These are phyloP conservation scores for Pinus taeda DNA, from an alignment of 75 land plant genomes.

Conservation along the genomic window DNA sequence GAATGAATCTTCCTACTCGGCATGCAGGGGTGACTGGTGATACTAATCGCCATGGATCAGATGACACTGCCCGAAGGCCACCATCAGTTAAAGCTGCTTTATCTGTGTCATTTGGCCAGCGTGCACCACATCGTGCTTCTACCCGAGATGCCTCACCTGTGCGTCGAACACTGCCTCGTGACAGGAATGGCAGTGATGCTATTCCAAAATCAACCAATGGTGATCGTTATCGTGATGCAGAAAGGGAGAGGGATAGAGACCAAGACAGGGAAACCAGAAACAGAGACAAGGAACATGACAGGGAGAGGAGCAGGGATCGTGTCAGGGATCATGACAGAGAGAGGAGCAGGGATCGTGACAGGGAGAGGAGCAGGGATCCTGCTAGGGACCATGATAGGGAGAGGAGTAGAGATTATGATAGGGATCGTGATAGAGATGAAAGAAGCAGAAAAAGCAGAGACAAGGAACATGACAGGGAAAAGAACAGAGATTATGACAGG, in stretches of 20 bases:
- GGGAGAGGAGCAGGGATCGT: slow-evolving; percentile 15
- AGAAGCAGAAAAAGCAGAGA: slow-evolving; percentile 23
- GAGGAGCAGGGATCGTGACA: slow-evolving; percentile 24
- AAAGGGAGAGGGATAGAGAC: slow-evolving; percentile 36
- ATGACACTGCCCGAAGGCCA: slow-evolving; percentile 95
- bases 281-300: slow-evolving; percentile 25
- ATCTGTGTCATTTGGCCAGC: slow-evolving; percentile 98
- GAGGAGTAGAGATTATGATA: background rate
- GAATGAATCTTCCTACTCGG: slow-evolving; percentile 80
- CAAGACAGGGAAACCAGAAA: slow-evolving; percentile 22
- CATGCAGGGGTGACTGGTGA: slow-evolving; percentile 86
- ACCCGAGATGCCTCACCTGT: slow-evolving; percentile 98
- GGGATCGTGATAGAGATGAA: slow-evolving; percentile 17
- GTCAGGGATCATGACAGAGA: slow-evolving; percentile 38
- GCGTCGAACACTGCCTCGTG: slow-evolving; percentile 61
- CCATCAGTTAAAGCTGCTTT: slow-evolving; percentile 99
- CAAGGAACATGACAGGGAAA: slow-evolving; percentile 27
- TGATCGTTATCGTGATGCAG: slow-evolving; percentile 49
- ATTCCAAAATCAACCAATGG: slow-evolving; percentile 33
- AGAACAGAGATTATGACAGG: slow-evolving; percentile 36
- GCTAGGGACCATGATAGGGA: slow-evolving; percentile 17
- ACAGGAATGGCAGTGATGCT: slow-evolving; percentile 46
- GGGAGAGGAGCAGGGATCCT: slow-evolving; percentile 27
- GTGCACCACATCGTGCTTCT: slow-evolving; percentile 99
- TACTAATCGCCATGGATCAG: slow-evolving; percentile 71